phyloP scores from a whole-genome alignment of 441 rosid species.

The Biscutella auriculata region DNA sequence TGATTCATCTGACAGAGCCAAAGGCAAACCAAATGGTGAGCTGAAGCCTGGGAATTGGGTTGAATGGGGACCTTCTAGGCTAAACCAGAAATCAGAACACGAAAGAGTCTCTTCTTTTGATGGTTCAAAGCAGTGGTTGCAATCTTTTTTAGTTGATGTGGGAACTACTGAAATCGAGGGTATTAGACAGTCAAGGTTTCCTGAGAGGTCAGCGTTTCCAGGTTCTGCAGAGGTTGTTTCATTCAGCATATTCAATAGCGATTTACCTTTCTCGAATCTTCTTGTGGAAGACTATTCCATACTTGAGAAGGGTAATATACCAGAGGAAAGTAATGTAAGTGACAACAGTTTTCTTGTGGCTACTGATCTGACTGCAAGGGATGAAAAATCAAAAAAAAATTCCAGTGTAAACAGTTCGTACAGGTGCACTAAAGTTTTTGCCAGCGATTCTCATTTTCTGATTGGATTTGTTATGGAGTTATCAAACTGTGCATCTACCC shows the following conservation, averaged over 20 bases:
- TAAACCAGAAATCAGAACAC: conserved; percentile 25
- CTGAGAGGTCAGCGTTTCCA: conserved; percentile 60
- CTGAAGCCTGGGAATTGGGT: conserved; percentile 69
- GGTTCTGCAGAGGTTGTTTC: conserved; percentile 75
- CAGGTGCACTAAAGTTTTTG: conserved; percentile 66
- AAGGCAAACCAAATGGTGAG: conserved; percentile 28
- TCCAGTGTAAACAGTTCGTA: conserved; percentile 27
- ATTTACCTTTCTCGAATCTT: conserved; percentile 31
- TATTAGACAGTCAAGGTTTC: conserved; percentile 56
- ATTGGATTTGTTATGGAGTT: conserved; percentile 67
- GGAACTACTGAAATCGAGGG: conserved; percentile 57
- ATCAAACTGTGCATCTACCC: conserved; percentile 27
- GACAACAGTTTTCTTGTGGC: conserved; percentile 23
- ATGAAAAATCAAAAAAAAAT: conserved; percentile 22
- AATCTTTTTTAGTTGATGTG: conserved; percentile 51
- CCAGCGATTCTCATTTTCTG: conserved; percentile 60
- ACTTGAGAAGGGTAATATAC: conserved; percentile 17
- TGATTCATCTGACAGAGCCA: conserved; percentile 20
- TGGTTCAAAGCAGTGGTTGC: conserved; percentile 67
- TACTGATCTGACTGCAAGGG: conserved; percentile 21
- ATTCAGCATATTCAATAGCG: conserved; percentile 45
- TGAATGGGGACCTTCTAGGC: conserved; percentile 73
- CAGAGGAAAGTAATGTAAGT: conserved; percentile 20
- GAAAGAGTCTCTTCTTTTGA: conserved; percentile 24
- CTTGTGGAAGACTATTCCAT: conserved; percentile 25